Evolutionary conservation across 2,329 filamentous ascomycete genomes (phyloP), one percentile per base, ranked within the genome.

Genomic region (Coniochaeta sp.): DNA sequence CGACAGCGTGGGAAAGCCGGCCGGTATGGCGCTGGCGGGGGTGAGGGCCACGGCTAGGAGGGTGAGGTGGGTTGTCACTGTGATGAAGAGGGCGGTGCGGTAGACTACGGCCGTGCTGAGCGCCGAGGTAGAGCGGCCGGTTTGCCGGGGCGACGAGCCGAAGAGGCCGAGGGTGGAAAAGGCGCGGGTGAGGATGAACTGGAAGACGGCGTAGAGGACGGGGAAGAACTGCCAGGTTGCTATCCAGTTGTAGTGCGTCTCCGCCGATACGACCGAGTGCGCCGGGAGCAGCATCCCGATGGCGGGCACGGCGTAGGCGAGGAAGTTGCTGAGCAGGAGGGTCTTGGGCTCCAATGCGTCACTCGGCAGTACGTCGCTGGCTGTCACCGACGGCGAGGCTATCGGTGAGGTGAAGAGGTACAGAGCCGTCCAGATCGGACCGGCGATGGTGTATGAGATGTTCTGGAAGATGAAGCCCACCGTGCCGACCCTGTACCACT

Each of bases 201-300:
- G n/a, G n/a, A n/a, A 56, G 10, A 75, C 48, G 3, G 68, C 67
- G 6, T 75, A 68, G 59, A 69, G 74, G 16, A 75, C 58, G 0
- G 77, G 74, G 62, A 76, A 79, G 4, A 69, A 63, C 55, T 79
- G 75, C 74, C 77, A 79, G 45, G 73, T 56, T 1, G 73, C 72
- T 24, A 76, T 73, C 52, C 71, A 67, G 20, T 65, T 64, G 57
- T 79, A 76, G 55, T 76, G 77, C 12, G 65, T 62, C n/a, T 67
- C 61, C 14, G 67, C 58, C 1, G 66, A 65, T 12, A 75, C 56
- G 1, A 66, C 20, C 0, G 58, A 59, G 0, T 73, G 73, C 2
- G 68, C 63, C 1, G 73, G 72, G 4, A 77, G 60, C 9, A 64
- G 59, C 65, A 78, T 71, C 4, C 72, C 55, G 20, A 71, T 51